Evolutionary conservation across 148 eudicot species (phyloP), one percentile per base, ranked within the genome.

Genomic region (Nepenthes mirabilis): DNA sequence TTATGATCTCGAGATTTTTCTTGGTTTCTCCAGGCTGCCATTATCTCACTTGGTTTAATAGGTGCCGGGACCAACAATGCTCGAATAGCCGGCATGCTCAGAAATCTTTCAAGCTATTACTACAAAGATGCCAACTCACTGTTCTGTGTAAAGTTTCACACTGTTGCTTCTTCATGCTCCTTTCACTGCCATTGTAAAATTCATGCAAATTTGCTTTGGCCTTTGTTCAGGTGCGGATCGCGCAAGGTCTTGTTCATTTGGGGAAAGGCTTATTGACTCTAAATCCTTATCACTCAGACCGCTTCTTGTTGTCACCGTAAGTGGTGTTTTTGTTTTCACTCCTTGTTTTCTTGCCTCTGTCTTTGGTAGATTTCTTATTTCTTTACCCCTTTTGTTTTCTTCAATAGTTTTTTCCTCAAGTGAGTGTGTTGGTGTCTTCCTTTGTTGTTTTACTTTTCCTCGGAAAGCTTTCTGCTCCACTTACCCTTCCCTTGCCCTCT

Each of bases 41-140:
- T 86, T 60, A 76, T 93, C 52, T 77, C 99, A 8, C 73, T 93
- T 68, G 99, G 99, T 49, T 78, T 93, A 73, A 93, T 93, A 36
- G 96, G 99, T 66, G 96, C 96, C 10, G 99, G 99, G 55, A 93
- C 99, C 55, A 93, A 93, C 74, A 93, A 93, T 63, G 99, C 96
- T 36, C 78, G 99, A 63, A 88, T 93, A 60, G 96, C 96, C 62
- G 96, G 85, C 77, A 93, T 93, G 96, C 84, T 93, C 56, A 90
- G 96, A 35, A 93, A 80, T 62, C 78, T 93, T 55, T 88, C 99
- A 2, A 86, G 89, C 73, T 86, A 93, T 70, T 86, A 93, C 78
- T 86, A 83, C 80, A 86, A 88, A 76, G 89, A 93, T 68, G 85
- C 96, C 48, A 84, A 82, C 65, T 80, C 85, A 57, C 78, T 93